phyloP scores from a whole-genome alignment of 2,329 filamentous ascomycete species.

The Nemania sp. region DNA sequence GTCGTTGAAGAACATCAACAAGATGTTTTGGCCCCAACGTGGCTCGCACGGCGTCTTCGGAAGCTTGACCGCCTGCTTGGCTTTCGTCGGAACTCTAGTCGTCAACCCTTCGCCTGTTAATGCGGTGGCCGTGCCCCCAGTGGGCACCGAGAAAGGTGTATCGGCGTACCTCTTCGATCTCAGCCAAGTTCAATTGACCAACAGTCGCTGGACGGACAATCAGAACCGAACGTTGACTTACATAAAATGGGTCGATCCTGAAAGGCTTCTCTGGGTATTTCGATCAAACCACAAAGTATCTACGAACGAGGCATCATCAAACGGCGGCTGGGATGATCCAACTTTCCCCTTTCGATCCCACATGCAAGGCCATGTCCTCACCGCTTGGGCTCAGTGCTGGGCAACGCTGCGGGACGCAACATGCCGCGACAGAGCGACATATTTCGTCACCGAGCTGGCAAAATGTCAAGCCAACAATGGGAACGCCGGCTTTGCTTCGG shows the following conservation, averaged over 20 bases:
- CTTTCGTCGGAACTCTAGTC: conserved; percentile 13
- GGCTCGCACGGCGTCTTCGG: background rate
- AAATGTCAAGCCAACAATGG: conserved; percentile 57
- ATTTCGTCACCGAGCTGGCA: conserved; percentile 50
- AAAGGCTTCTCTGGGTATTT: conserved; percentile 54
- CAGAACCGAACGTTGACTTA: conserved; percentile 52
- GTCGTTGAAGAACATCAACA: background rate
- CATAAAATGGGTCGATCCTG: conserved; percentile 48
- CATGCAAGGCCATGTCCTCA: conserved; percentile 54
- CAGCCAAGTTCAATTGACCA: conserved; percentile 44
- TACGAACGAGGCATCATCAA: conserved; percentile 49
- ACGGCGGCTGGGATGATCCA: conserved; percentile 58
- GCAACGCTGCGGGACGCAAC: conserved; percentile 46
- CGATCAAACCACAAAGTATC: conserved; percentile 49
- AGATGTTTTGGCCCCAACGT: conserved; percentile 3
- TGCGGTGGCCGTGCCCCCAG: conserved; percentile 35
- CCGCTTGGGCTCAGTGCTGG: conserved; percentile 54
- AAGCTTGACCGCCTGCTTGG: conserved; percentile 2
- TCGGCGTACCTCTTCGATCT: conserved; percentile 45
- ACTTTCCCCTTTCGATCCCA: conserved; percentile 56
- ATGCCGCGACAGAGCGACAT: conserved; percentile 50
- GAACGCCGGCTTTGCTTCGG: conserved; percentile 46
- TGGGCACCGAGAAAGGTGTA: conserved; percentile 38
- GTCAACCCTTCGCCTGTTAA: conserved; percentile 5
- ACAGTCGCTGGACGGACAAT: conserved; percentile 47